phyloP scores from a whole-genome alignment of 1,284 basidiomycete genomes.

The Puccinia hordei region DNA sequence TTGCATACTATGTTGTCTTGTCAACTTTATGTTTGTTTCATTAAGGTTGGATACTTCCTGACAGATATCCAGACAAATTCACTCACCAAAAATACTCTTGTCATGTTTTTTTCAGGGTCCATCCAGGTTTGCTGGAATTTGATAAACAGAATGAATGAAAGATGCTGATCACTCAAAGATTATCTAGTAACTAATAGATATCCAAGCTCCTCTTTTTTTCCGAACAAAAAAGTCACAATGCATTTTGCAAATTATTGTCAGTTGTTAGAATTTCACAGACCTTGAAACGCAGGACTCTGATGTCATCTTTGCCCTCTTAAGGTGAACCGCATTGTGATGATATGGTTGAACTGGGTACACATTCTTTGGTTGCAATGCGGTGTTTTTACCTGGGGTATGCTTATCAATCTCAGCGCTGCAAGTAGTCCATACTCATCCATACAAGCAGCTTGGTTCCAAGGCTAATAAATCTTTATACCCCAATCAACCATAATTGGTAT shows the following conservation, averaged over 20 bases:
- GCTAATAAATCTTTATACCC: not conserved
- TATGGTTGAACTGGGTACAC: constrained; percentile 17
- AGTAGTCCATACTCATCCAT: not conserved
- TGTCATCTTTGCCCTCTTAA: not conserved
- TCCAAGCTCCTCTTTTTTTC: not conserved
- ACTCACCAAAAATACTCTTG: not conserved
- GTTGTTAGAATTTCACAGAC: not conserved
- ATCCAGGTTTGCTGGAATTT: constrained; percentile 13
- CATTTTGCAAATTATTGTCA: constrained; percentile 26
- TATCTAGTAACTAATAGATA: too few relatives aligned
- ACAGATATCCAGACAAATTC: not conserved
- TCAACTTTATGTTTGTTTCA: constrained; percentile 10
- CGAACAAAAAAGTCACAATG: constrained; percentile 17
- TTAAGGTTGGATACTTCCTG: not conserved
- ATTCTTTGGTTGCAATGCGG: constrained; percentile 7
- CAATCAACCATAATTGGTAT: not conserved
- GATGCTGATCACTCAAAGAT: not conserved
- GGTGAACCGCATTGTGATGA: constrained; percentile 21
- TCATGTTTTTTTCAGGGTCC: constrained; percentile 2
- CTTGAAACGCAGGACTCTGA: not conserved
- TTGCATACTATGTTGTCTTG: constrained; percentile 11
- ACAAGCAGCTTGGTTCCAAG: too few relatives aligned
- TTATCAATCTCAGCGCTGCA: constrained; percentile 18
- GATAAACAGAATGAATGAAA: not conserved
- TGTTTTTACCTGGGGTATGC: constrained; percentile 3